phyloP scores from a whole-genome alignment of 1,284 basidiomycete species.

The Ustilago shanxiensis region DNA sequence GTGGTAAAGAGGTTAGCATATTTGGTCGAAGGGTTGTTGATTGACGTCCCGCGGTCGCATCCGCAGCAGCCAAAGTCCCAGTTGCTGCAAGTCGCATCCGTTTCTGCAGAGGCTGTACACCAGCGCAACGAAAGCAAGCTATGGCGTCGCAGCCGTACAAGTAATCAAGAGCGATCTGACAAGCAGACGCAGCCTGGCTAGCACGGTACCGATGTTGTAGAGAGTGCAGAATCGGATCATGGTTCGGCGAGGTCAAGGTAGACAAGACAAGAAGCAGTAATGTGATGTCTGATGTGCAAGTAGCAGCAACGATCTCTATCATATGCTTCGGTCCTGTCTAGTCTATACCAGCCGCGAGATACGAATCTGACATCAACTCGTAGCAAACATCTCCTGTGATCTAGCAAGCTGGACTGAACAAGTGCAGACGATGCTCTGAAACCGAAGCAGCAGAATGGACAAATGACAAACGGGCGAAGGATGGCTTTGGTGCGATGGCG shows the following conservation, averaged over 20 bases:
- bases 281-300: no score
- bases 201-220: no score
- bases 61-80: background rate
- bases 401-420: no score
- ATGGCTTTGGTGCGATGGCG: conserved; percentile 6
- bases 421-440: background rate
- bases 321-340: no score
- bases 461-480: background rate
- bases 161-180: background rate
- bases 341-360: no score
- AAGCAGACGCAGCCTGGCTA: background rate
- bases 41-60: background rate
- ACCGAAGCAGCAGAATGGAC: background rate
- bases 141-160: background rate
- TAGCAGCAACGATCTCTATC: no score
- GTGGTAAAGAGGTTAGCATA: conserved; percentile 8
- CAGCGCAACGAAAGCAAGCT: no score
- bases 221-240: no score
- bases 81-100: background rate
- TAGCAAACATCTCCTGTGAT: no score
- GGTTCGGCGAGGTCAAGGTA: no score
- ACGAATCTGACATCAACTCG: no score
- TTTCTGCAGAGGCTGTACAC: background rate
- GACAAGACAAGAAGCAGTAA: no score
- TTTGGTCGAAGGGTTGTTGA: background rate